phyloP scores from a whole-genome alignment of 768 basidiomycete species.

The Neoboletus brunneissimus region DNA sequence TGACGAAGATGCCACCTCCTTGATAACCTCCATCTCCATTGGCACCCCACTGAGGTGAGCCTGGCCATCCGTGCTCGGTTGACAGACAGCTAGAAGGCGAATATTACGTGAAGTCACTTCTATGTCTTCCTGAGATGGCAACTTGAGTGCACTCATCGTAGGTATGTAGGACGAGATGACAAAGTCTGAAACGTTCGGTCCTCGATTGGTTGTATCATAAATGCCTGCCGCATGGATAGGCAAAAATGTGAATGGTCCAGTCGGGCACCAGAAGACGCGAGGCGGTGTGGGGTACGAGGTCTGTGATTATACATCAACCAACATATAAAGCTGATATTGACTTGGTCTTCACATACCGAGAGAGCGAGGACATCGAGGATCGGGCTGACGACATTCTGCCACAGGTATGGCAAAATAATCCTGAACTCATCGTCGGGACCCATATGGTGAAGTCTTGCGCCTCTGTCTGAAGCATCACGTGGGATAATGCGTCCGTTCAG shows the following conservation, averaged over 20 bases:
- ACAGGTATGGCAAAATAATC: background rate
- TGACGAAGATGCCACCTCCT: background rate
- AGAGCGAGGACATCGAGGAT: background rate
- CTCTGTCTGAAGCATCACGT: background rate
- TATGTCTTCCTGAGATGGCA: background rate
- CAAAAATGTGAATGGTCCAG: background rate
- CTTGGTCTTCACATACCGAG: background rate
- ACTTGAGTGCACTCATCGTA: constrained; percentile 22
- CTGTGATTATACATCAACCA: background rate
- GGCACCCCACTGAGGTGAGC: background rate
- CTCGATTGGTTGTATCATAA: background rate
- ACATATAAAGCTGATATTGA: background rate
- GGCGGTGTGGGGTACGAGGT: background rate
- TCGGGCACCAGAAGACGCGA: background rate
- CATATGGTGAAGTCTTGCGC: background rate
- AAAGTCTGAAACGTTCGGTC: background rate
- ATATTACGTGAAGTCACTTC: background rate
- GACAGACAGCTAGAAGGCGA: constrained; percentile 8
- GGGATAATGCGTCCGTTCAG: background rate
- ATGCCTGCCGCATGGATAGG: background rate
- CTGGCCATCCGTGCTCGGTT: constrained; percentile 15
- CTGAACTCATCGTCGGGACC: background rate
- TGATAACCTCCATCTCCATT: constrained; percentile 22
- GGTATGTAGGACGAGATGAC: constrained; percentile 26
- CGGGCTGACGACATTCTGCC: background rate